These are phyloP conservation scores for Drosera spatulata DNA, from an alignment of 179 eudicot genomes.

Conservation along the genomic window DNA sequence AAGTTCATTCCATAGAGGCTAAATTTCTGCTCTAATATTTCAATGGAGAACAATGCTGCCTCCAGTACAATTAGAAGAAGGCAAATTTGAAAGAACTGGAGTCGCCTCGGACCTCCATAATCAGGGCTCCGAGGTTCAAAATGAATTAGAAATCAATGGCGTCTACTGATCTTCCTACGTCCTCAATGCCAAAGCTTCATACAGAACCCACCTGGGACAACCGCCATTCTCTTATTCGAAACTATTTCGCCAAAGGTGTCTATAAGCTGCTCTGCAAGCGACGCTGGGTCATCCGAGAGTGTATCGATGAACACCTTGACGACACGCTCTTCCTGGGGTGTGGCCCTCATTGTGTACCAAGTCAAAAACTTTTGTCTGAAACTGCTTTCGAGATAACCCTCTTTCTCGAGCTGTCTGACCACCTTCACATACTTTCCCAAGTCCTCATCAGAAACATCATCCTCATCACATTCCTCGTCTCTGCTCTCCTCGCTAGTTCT, in stretches of 20 bases:
- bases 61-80: not conserved
- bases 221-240: slow-evolving; percentile 37
- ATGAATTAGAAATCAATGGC: not conserved
- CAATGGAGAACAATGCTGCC: too few relatives aligned
- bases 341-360: slow-evolving; percentile 87
- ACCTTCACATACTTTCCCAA: slow-evolving; percentile 67
- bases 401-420: slow-evolving; percentile 71
- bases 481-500: not conserved
- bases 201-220: slow-evolving; percentile 54
- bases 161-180: not conserved
- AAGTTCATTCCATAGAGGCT: too few relatives aligned
- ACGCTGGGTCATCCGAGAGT: slow-evolving; percentile 56
- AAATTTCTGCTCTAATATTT: too few relatives aligned
- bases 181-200: slow-evolving; percentile 73
- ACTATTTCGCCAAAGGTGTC: slow-evolving; percentile 67
- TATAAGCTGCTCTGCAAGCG: slow-evolving; percentile 71
- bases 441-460: slow-evolving; percentile 21
- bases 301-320: slow-evolving; percentile 77
- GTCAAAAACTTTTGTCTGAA: slow-evolving; percentile 82
- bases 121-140: not conserved
- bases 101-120: not conserved
- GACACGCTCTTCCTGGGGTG: slow-evolving; percentile 53
- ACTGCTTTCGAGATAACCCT: slow-evolving; percentile 55
- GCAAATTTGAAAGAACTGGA: not conserved
- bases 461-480: slow-evolving; percentile 25